These are phyloP conservation scores for Mrakia blollopis DNA, from an alignment of 768 basidiomycete species.

Conservation along the genomic window DNA sequence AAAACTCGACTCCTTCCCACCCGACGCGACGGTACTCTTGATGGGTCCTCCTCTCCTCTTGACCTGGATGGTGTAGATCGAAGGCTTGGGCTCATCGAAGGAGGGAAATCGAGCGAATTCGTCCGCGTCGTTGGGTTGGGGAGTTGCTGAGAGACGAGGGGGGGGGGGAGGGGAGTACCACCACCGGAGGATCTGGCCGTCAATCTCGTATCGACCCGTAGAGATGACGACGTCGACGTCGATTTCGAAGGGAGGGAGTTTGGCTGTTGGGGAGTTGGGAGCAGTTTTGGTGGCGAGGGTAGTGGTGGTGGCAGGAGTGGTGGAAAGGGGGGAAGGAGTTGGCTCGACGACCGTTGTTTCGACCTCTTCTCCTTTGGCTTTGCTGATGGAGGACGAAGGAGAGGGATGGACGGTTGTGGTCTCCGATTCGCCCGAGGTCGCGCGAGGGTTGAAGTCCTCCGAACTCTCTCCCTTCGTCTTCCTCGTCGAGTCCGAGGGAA, in stretches of 20 bases:
- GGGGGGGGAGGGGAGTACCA: conserved; percentile 27
- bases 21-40: conserved; percentile 28
- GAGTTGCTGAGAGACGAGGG: background rate
- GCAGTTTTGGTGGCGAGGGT: background rate
- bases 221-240: conserved; percentile 47
- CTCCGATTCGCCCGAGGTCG: background rate
- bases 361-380: background rate
- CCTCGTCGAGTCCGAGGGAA: conserved; percentile 4
- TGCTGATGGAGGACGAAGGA: conserved; percentile 5
- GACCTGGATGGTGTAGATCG: conserved; percentile 49
- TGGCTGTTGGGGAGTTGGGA: background rate
- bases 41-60: conserved; percentile 49
- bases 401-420: background rate
- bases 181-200: conserved; percentile 36
- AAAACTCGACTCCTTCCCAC: background rate
- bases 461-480: background rate
- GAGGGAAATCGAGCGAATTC: conserved; percentile 36
- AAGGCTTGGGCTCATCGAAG: conserved; percentile 35
- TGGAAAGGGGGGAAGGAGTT: background rate
- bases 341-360: background rate
- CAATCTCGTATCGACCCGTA: conserved; percentile 31
- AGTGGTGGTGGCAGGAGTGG: background rate
- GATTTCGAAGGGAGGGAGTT: conserved; percentile 38
- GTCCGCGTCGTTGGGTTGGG: background rate
- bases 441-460: background rate